phyloP scores from a whole-genome alignment of 179 eudicot species.

The Sideroxylon spinosum region DNA sequence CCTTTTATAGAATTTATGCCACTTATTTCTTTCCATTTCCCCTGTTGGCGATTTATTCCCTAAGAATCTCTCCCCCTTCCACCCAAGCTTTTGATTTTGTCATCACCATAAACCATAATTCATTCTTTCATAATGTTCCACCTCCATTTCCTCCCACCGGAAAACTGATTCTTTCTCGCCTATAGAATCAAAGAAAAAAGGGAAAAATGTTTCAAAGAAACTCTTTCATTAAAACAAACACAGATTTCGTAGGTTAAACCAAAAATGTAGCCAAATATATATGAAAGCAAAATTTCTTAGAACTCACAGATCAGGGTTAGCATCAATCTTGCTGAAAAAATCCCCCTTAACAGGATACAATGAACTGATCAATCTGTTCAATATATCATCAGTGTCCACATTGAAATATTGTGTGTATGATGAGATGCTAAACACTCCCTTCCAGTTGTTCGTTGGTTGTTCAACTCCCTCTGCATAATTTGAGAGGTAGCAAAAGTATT shows the following conservation, averaged over 20 bases:
- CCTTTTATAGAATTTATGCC: too few relatives aligned
- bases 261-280: neutral
- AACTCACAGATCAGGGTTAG: constrained; percentile 97
- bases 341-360: constrained; percentile 79
- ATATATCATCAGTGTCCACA: constrained; percentile 81
- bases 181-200: neutral
- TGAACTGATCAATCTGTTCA: constrained; percentile 72
- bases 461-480: constrained; percentile 44
- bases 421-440: constrained; percentile 71
- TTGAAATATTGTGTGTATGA: constrained; percentile 89
- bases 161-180: neutral
- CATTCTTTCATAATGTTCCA: neutral
- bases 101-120: neutral
- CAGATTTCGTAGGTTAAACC: too few relatives aligned
- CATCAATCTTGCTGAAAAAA: constrained; percentile 81
- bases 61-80: too few relatives aligned
- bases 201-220: too few relatives aligned
- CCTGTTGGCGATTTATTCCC: too few relatives aligned
- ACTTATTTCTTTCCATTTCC: too few relatives aligned
- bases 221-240: too few relatives aligned
- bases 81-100: too few relatives aligned
- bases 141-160: neutral
- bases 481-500: too few relatives aligned
- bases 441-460: constrained; percentile 63
- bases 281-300: neutral